Base-by-base conservation (phyloP, 2,329 filamentous ascomycete species). In the Paracamarosporium sp. region DNA sequence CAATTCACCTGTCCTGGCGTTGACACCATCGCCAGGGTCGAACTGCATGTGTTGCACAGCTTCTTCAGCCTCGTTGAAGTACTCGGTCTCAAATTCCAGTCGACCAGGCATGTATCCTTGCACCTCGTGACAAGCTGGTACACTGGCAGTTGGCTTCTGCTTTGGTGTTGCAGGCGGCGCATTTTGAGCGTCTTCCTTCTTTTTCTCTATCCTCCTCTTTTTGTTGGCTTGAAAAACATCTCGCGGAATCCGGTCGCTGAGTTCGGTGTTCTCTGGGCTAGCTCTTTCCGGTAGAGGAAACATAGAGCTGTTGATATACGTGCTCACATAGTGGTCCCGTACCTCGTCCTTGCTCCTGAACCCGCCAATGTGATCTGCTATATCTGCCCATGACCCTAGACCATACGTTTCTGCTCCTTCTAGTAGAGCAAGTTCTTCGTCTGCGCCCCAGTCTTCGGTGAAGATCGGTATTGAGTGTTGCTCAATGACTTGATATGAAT, bases 391-490 rank as follows among this genome's bases (percentile, higher is more conserved):
- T 22, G 94, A 98, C 3, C 95, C 95, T 48, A 99, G 82, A 0
- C 95, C 95, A 73, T 99, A 99, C 56, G 92, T 96, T 77, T 99
- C 95, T 11, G 92, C 93, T 22, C 95, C 95, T 79, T 99, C 95
- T 0, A 99, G 80, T 52, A 99, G 81, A 5, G 98, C 81, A n/a
- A 98, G 79, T 77, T 99, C 95, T 75, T 99, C 95, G 73, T 99
- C 95, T 24, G 95, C 95, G 51, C 95, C 95, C 95, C 95, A 99
- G 72, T 97, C 93, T 56, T 87, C 86, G 65, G 93, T 90, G 71
- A 96, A 99, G 57, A 99, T 98, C 1, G 95, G 95, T 48, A 99
- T 96, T 0, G 94, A 97, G 73, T 99, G 97, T 71, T 98, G 95
- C 76, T 99, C 95, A 64, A 99, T 97, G 31, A 99, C 95, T 62